Base-by-base conservation (phyloP, 805 yeast genomes). In the Saccharomycopsis capsularis region DNA sequence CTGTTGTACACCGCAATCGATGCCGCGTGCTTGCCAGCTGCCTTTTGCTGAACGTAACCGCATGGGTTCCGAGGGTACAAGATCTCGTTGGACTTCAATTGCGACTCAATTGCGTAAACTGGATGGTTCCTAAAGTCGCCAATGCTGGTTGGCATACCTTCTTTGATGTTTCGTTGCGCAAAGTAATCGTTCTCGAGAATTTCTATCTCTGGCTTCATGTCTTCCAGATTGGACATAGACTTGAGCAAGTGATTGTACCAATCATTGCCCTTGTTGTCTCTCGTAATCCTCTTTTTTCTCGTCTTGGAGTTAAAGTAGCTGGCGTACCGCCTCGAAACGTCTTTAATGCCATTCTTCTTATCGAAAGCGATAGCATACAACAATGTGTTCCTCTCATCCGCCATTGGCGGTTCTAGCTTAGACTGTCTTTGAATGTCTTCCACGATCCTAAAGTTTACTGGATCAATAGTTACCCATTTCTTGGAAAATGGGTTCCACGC, bases 71-170 rank as follows among this genome's bases (percentile, higher is more conserved):
- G 76, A 0, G 90, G 87, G 46, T 73, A 71, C 3, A 91, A 63
- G 3, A 89, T 71, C 60, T 93, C 96, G 60, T 82, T 84, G 45
- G 76, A 74, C 43, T 75, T 74, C 30, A 93, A 61, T 55, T 89
- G 95, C 2, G 79, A 72, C 61, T 86, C 95, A 13, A 93, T 62
- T 0, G 84, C 93, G 63, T 82, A 93, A 13, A 81, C 64, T 0
- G 99, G 99, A 63, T 93, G 99, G 44, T 81, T 81, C 45, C 80
- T 81, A 62, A 90, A 86, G 56, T 89, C 97, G 45, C 80, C 82
- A 23, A 88, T 67, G 57, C 78, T 85, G 48, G 81, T 80, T 0
- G 99, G 99, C 74, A 91, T 81, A 0, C 95, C 96, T 60, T 93
- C 98, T 25, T 74, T 69, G 16, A 76, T 66, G 40, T 85, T 82